phyloP scores from a whole-genome alignment of 169 alveolate species.

The Ichthyophthirius multifiliis region DNA sequence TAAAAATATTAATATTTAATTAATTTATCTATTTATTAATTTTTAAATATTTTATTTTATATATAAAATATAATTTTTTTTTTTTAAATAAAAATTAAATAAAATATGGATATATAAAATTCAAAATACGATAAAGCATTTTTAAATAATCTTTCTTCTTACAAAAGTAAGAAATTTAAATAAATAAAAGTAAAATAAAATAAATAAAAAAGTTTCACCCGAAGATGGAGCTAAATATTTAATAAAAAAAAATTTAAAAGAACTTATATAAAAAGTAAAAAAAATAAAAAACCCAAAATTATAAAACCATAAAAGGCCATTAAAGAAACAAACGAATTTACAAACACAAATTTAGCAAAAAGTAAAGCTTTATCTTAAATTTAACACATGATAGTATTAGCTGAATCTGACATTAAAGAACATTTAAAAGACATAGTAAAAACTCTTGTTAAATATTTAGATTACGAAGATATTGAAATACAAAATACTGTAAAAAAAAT shows the following conservation, averaged over 20 bases:
- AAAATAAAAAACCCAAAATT: background rate
- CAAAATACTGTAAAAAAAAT: conserved; percentile 2
- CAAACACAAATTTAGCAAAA: background rate
- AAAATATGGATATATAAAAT: too few relatives aligned
- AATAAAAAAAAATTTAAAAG: background rate
- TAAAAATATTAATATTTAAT: too few relatives aligned
- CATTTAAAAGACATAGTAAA: conserved; percentile 27
- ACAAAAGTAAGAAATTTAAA: too few relatives aligned
- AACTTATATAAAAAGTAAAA: background rate
- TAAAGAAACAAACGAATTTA: conserved; percentile 6
- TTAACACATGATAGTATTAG: background rate
- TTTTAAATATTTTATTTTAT: too few relatives aligned
- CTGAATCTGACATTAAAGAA: background rate
- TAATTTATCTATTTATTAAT: too few relatives aligned
- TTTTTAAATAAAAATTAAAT: too few relatives aligned
- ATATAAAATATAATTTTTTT: too few relatives aligned
- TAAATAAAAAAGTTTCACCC: too few relatives aligned
- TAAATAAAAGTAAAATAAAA: too few relatives aligned
- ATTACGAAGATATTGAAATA: conserved; percentile 39
- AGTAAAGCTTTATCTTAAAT: background rate
- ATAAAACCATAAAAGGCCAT: background rate
- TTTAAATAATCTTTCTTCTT: too few relatives aligned
- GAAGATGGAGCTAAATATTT: conserved; percentile 4
- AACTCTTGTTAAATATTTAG: conserved; percentile 44
- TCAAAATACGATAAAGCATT: too few relatives aligned